phyloP scores from a whole-genome alignment of 768 basidiomycete genomes.

The Cytidiella melzeri region DNA sequence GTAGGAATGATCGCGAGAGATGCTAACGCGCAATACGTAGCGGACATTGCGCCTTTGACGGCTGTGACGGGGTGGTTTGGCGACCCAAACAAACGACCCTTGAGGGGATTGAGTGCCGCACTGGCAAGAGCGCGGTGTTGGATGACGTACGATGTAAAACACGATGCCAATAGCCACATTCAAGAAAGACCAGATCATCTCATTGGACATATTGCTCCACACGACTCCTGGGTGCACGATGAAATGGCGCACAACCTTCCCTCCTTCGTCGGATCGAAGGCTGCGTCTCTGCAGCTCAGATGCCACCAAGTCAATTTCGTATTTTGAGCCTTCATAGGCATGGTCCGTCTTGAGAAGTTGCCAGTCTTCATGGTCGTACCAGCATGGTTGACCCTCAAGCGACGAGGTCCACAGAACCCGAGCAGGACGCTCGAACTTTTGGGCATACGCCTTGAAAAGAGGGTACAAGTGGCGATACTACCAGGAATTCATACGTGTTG shows the following conservation, averaged over 20 bases:
- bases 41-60: conserved; percentile 61
- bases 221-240: conserved; percentile 66
- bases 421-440: conserved; percentile 31
- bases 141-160: conserved; percentile 58
- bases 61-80: conserved; percentile 55
- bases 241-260: conserved; percentile 44
- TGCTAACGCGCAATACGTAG: conserved; percentile 61
- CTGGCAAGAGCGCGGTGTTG: conserved; percentile 7
- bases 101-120: neutral
- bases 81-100: conserved; percentile 71
- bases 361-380: conserved; percentile 62
- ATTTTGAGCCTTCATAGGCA: conserved; percentile 70
- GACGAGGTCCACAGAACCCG: conserved; percentile 82
- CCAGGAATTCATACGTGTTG: conserved; percentile 5
- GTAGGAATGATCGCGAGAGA: conserved; percentile 44
- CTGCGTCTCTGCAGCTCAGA: conserved; percentile 46
- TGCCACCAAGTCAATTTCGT: conserved; percentile 67
- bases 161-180: conserved; percentile 42
- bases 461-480: conserved; percentile 62
- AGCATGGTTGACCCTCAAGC: conserved; percentile 47
- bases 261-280: conserved; percentile 12
- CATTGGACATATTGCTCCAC: conserved; percentile 52
- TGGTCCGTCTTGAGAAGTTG: conserved; percentile 55
- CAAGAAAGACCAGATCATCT: conserved; percentile 38
- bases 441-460: conserved; percentile 40